These are phyloP conservation scores for Ophiostoma pallidulum DNA, from an alignment of 2,329 filamentous ascomycete species.

Conservation along the genomic window DNA sequence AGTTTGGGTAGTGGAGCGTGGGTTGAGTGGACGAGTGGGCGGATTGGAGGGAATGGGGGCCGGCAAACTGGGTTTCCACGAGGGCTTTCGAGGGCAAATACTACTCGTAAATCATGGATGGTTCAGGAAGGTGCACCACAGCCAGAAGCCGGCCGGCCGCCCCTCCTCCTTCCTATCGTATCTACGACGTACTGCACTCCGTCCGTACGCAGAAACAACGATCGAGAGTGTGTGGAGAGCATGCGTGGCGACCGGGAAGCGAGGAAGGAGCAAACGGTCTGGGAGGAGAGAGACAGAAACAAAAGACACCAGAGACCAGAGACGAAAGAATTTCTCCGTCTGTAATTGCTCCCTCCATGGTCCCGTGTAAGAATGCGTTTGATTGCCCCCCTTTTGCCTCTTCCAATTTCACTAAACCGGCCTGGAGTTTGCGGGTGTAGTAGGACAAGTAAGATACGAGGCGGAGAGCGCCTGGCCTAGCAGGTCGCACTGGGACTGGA, in stretches of 20 bases:
- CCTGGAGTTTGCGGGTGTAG: neutral
- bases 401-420: slow-evolving; percentile 2
- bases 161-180: too few relatives aligned
- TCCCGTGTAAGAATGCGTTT: slow-evolving; percentile 6
- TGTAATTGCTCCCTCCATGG: neutral
- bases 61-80: neutral
- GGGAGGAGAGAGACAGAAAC: neutral
- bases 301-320: too few relatives aligned
- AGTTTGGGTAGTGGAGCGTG: neutral
- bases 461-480: too few relatives aligned
- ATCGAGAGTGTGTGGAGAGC: too few relatives aligned
- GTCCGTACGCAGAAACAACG: too few relatives aligned
- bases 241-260: too few relatives aligned
- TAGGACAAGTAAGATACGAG: too few relatives aligned
- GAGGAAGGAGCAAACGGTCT: neutral
- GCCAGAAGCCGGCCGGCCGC: too few relatives aligned
- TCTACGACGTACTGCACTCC: too few relatives aligned
- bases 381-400: slow-evolving; percentile 4
- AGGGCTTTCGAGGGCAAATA: neutral
- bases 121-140: neutral
- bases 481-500: too few relatives aligned
- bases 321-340: neutral
- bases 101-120: neutral
- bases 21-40: neutral
- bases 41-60: neutral